Base-by-base conservation (phyloP, 768 basidiomycete genomes). In the Boletus tomentosulus region DNA sequence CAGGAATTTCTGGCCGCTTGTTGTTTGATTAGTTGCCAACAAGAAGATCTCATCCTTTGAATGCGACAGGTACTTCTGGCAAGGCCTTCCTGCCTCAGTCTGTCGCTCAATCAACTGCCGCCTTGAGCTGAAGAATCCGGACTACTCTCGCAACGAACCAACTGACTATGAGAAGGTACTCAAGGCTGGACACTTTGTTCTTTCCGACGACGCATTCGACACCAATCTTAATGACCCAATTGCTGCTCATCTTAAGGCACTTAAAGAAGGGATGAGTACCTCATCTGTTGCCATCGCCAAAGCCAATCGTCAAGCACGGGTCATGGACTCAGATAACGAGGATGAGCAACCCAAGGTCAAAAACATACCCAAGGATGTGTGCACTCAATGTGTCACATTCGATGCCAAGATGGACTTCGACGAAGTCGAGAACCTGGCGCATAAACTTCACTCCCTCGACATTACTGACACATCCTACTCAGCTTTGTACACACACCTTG, bases 41-140 rank as follows among this genome's bases (percentile, higher is more conserved):
- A 41, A 42, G 24, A 57, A 57, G 30, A 38, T 57, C 13, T 54
- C 52, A 0, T 2, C n/a, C 9, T 11, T 28, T 16, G 56, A 57
- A 3, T 7, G 38, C 1, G 30, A 57, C 16, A 7, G 24, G 6
- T 50, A 50, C 24, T 57, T 54, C 13, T 53, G 50, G 45, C 13
- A 28, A 28, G 34, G 34, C 4, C 34, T 34, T 5, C 34, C 34
- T 15, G 11, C n/a, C 2, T 43, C 42, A 1, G 22, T 43, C 19
- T 16, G 7, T 8, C 16, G 22, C 13, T 0, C 16, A 1, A 56
- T 56, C 6, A 30, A 42, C 12, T 11, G 9, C 4, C 6, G 13
- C 3, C 30, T 57, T 6, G 27, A 57, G 38, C 22, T 50, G 0
- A 44, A 47, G 35, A 12, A 57, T 7, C 6, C 42, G 0, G 34